A percentile compares a stretch with the other conserved stretches of the same genome.
Evolutionary conservation across 768 basidiomycete species (phyloP).

Genomic region (Suillus weaverae): DNA sequence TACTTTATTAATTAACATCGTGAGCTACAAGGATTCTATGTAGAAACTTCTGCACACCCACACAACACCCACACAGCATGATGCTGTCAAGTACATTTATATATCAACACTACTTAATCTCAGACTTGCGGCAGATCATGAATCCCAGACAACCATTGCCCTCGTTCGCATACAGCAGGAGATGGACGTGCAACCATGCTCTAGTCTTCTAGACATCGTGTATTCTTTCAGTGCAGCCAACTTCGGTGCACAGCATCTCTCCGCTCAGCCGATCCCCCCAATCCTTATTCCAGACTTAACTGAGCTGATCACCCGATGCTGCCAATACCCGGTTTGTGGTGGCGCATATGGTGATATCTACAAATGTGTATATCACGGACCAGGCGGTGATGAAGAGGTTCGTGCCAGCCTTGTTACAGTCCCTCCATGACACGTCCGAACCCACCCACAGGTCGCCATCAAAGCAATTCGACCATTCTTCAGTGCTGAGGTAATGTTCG

Average conservation of each 20-base stretch:
- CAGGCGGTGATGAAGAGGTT: background rate
- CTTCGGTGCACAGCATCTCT: constrained; percentile 41
- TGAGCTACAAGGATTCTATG: background rate
- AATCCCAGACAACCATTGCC: constrained; percentile 32
- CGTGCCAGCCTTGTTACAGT: background rate
- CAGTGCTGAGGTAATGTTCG: background rate
- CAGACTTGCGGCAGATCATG: constrained; percentile 17
- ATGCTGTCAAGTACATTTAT: background rate
- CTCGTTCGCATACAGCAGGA: constrained; percentile 36
- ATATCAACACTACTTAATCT: background rate
- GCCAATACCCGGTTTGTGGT: background rate
- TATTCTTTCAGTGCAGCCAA: constrained; percentile 41
- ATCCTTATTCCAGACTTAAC: background rate
- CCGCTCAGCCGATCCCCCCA: constrained; percentile 14
- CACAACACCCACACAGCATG: background rate
- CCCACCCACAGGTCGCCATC: background rate
- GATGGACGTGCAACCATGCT: constrained; percentile 33
- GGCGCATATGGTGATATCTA: background rate
- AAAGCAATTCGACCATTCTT: constrained; percentile 1
- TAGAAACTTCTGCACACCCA: background rate
- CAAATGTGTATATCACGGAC: background rate
- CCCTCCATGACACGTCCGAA: background rate
- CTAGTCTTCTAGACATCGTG: constrained; percentile 50
- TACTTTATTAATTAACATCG: background rate
- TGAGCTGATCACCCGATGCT: background rate